Conservation (phyloP, 345 rosid species). For the Murraya koenigii region DNA sequence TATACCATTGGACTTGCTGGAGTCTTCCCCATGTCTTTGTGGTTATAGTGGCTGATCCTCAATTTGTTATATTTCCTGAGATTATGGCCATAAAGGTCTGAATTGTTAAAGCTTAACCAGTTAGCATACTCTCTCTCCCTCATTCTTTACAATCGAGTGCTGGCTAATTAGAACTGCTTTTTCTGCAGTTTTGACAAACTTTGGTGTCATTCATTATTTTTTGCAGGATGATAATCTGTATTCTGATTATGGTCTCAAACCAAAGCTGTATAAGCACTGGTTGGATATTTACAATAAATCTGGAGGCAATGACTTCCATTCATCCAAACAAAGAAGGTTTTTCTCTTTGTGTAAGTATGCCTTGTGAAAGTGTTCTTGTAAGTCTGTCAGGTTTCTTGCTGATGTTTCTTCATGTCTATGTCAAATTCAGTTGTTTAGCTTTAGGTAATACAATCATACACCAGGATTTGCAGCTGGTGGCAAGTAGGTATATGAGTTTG, state of each 20-base stretch:
- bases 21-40: neutral
- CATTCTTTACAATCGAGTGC: neutral
- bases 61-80: neutral
- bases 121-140: neutral
- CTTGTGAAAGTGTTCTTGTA: conserved; percentile 7
- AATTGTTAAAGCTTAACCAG: neutral
- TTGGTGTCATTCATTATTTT: neutral
- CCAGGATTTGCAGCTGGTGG: neutral
- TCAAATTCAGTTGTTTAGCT: neutral
- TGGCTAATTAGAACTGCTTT: conserved; percentile 1
- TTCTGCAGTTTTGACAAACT: neutral
- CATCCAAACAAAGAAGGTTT: conserved; percentile 62
- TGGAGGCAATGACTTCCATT: conserved; percentile 64
- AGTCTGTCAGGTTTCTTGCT: neutral
- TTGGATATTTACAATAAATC: conserved; percentile 51
- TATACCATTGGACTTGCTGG: neutral
- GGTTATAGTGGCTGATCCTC: neutral
- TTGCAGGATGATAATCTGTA: conserved; percentile 46
- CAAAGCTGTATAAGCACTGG: conserved; percentile 78
- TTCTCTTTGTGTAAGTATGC: conserved; percentile 75
- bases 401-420: neutral
- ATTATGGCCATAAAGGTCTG: neutral
- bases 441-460: neutral
- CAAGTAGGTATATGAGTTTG: neutral
- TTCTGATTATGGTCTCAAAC: conserved; percentile 55